Evolutionary conservation across 371 early-diverging fungal genomes (phyloP).

Genomic region (Haplosporangium sp.): DNA sequence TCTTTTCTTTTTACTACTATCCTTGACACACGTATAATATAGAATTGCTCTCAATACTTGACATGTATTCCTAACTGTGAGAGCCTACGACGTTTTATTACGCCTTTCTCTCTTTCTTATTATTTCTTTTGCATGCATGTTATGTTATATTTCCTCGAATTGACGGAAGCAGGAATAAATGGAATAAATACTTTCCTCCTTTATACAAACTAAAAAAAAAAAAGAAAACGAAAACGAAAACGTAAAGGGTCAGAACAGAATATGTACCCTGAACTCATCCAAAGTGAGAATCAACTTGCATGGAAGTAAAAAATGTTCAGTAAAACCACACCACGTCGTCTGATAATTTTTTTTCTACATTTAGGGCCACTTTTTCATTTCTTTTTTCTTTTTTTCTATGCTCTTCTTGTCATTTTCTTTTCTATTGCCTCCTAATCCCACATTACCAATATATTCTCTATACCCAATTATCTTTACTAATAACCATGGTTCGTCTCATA

Average conservation of each 20-base stretch:
- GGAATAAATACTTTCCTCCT: not conserved
- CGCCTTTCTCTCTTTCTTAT: not conserved
- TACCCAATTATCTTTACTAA: not conserved
- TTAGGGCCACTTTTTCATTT: not conserved
- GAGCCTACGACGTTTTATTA: not conserved
- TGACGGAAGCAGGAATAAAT: not conserved
- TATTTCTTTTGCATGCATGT: not conserved
- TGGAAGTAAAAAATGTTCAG: not conserved
- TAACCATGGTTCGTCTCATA: constrained; percentile 41
- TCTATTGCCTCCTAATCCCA: not conserved
- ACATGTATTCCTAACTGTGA: no score
- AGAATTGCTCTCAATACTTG: no score
- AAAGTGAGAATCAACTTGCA: constrained; percentile 16
- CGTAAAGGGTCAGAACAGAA: constrained; percentile 10
- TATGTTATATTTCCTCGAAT: not conserved
- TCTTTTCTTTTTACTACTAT: no score
- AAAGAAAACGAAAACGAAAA: not conserved
- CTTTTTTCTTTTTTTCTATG: constrained; percentile 2
- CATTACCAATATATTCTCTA: not conserved
- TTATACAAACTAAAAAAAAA: not conserved
- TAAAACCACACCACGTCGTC: not conserved
- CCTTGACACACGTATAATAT: no score
- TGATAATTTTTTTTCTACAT: constrained; percentile 1
- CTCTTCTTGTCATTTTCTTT: not conserved
- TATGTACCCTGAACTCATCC: not conserved